Evolutionary conservation across 2,329 filamentous ascomycete genomes (phyloP).

Genomic region (Penicillium sp.): DNA sequence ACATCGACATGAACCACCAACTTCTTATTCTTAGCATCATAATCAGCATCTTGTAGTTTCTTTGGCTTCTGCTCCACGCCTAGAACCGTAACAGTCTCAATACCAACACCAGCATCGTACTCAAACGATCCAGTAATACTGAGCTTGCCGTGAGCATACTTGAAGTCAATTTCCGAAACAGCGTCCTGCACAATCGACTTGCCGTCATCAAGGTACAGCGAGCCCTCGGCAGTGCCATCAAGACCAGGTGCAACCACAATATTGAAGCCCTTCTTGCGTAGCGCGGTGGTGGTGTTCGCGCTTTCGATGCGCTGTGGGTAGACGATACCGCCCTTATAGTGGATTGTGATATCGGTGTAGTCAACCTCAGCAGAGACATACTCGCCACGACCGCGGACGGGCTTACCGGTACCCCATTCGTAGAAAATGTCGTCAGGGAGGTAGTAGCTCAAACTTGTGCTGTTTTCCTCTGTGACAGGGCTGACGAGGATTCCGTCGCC

Average conservation of each 20-base stretch:
- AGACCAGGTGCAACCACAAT: constrained; percentile 68
- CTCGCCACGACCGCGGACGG: constrained; percentile 51
- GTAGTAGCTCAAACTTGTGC: constrained; percentile 58
- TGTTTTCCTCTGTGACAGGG: constrained; percentile 58
- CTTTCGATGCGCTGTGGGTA: constrained; percentile 57
- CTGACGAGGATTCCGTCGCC: constrained; percentile 60
- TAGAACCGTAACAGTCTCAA: constrained; percentile 37
- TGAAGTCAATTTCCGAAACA: constrained; percentile 63
- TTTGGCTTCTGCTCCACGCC: constrained; percentile 16
- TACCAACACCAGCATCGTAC: constrained; percentile 26
- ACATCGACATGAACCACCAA: constrained; percentile 21
- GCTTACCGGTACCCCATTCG: constrained; percentile 59
- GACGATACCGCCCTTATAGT: constrained; percentile 64
- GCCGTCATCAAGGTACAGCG: constrained; percentile 78
- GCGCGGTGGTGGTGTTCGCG: constrained; percentile 64
- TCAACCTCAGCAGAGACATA: constrained; percentile 49
- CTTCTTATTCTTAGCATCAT: constrained; percentile 18
- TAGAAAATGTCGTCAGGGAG: constrained; percentile 63
- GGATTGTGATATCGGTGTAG: constrained; percentile 63
- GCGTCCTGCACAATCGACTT: constrained; percentile 62
- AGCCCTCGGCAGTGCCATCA: constrained; percentile 66
- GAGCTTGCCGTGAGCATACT: constrained; percentile 56
- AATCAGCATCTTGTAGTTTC: constrained; percentile 9
- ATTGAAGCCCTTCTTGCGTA: constrained; percentile 68
- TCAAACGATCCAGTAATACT: constrained; percentile 31